Base-by-base conservation (phyloP, 352 stramenopile genomes). In the Globisporangium camurandrum region DNA sequence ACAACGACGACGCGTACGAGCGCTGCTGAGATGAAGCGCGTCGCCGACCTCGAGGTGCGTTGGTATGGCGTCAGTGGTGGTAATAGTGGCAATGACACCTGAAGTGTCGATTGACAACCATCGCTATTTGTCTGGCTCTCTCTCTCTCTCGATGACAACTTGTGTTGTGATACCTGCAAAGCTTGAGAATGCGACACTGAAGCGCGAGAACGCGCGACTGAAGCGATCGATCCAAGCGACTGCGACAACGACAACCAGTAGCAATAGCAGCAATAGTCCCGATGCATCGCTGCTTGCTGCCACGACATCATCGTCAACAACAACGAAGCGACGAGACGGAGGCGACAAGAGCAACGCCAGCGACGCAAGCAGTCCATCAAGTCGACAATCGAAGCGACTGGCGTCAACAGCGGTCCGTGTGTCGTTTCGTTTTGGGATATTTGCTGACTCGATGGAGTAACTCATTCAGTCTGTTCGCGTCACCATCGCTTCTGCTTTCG, bases 1-100 rank as follows among this genome's bases (percentile, higher is more conserved):
- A n/a, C n/a, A n/a, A n/a, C n/a, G n/a, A 20, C 34, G 26, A 19
- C 20, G 0, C 31, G 46, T n/a, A 27, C 27, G 27, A 49, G 19
- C 4, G 28, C 22, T 0, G 2, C 36, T 4, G 66, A 69, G 33
- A 39, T 51, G 2, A 78, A 74, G 31, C 62, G 61, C 2, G 39
- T 74, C 4, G 67, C 69, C 37, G 56, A 71, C 1, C 48, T 90
- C 9, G 65, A 86, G 66, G 72, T 80, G 48, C 17, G 49, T 36
- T 3, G 20, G n/a, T 38, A 6, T 26, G 26, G 0, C 11, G 28
- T 22, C 7, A 23, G 3, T 37, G 30, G 20, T 19, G 31, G 36
- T 49, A 30, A 26, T 23, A 5, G 43, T 31, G 8, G 41, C 10
- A 14, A 17, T 24, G 41, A 14, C 1, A 10, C 14, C 22, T n/a